These are phyloP conservation scores for Calonectria multiphialidica DNA, from an alignment of 2,329 filamentous ascomycete genomes.

Conservation along the genomic window DNA sequence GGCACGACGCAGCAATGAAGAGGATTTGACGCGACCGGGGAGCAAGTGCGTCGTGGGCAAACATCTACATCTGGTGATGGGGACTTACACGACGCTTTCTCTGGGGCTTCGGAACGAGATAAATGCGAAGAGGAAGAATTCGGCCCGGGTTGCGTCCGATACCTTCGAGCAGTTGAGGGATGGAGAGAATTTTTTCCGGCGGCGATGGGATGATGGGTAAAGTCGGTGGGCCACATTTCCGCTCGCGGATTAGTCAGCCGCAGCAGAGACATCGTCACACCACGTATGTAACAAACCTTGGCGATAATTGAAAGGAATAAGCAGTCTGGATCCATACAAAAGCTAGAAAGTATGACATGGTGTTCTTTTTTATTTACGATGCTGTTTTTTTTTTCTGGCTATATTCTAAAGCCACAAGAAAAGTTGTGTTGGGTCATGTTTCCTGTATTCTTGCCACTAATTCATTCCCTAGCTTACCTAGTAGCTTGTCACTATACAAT, in stretches of 20 bases:
- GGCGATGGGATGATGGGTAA: slow-evolving; percentile 28
- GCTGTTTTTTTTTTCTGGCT: not conserved
- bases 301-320: not conserved
- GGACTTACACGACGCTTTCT: slow-evolving; percentile 51
- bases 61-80: slow-evolving; percentile 35
- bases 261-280: not conserved
- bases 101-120: slow-evolving; percentile 56
- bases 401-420: not conserved
- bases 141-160: slow-evolving; percentile 39
- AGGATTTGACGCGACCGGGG: slow-evolving; percentile 25
- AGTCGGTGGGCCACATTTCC: slow-evolving; percentile 31
- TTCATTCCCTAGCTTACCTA: not conserved
- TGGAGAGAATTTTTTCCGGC: slow-evolving; percentile 53
- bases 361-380: not conserved
- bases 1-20: slow-evolving; percentile 27
- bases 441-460: not conserved
- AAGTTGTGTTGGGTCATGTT: not conserved
- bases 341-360: too few relatives aligned
- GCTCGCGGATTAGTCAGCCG: slow-evolving; percentile 30
- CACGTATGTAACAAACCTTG: not conserved
- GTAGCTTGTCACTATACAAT: too few relatives aligned
- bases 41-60: slow-evolving; percentile 22
- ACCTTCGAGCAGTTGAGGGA: slow-evolving; percentile 45
- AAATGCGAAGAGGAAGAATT: slow-evolving; percentile 61
- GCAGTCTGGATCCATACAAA: too few relatives aligned